Conservation (phyloP, 768 basidiomycete genomes). For the Auricularia cornea region DNA sequence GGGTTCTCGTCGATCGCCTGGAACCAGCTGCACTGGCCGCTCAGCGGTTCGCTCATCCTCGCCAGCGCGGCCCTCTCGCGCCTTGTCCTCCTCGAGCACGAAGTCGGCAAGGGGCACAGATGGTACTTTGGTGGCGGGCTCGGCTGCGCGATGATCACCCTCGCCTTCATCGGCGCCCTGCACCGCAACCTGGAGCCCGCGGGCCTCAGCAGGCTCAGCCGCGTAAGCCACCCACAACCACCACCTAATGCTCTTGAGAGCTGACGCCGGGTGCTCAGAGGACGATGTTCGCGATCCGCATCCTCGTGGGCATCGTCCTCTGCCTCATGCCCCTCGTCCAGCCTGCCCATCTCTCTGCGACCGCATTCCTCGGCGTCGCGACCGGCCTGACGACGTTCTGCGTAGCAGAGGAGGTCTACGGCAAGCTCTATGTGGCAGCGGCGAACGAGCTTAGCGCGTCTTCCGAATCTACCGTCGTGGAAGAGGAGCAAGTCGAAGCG, state of each 20-base stretch:
- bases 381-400: background rate
- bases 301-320: background rate
- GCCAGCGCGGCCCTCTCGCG: slow-evolving; percentile 15
- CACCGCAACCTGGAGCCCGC: slow-evolving; percentile 12
- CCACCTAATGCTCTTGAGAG: background rate
- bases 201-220: background rate
- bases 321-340: background rate
- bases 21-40: slow-evolving; percentile 18
- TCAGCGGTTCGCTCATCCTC: slow-evolving; percentile 17
- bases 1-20: slow-evolving; percentile 9
- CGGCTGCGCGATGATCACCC: slow-evolving; percentile 13
- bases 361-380: background rate
- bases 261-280: background rate
- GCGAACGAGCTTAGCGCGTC: background rate
- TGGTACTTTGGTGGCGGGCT: slow-evolving; percentile 22
- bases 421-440: background rate
- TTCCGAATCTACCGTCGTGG: background rate
- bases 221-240: background rate
- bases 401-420: background rate
- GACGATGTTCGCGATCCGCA: background rate
- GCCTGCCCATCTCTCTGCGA: background rate
- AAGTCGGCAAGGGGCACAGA: slow-evolving; percentile 7
- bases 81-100: slow-evolving; percentile 11
- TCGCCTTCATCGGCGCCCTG: slow-evolving; percentile 13
- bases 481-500: background rate